phyloP scores from a whole-genome alignment of 139 green algal genomes.

The Micromonas commoda region DNA sequence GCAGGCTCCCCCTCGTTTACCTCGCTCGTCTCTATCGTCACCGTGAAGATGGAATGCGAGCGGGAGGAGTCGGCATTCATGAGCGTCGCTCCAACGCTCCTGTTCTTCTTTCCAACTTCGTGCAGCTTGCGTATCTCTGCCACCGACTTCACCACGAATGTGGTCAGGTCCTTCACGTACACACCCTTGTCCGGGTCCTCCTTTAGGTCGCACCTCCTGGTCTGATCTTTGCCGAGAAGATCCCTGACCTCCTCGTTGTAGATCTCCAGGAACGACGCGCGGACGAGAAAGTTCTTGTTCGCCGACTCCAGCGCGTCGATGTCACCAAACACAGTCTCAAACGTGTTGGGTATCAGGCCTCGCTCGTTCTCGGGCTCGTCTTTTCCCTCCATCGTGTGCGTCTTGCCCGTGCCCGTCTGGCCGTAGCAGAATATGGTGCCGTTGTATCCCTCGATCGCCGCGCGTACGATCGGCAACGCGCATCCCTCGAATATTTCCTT shows the following conservation, averaged over 20 bases:
- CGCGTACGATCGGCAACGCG: slow-evolving; percentile 63
- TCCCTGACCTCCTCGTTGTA: slow-evolving; percentile 81
- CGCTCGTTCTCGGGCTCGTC: slow-evolving; percentile 32
- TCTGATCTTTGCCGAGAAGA: slow-evolving; percentile 42
- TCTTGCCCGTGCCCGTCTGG: slow-evolving; percentile 55
- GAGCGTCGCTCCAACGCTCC: slow-evolving; percentile 60
- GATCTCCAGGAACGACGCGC: slow-evolving; percentile 63
- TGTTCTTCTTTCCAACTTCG: slow-evolving; percentile 57
- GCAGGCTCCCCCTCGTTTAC: neutral
- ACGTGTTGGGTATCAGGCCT: slow-evolving; percentile 76
- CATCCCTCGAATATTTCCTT: slow-evolving; percentile 59
- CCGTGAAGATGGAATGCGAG: slow-evolving; percentile 73
- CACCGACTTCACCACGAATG: slow-evolving; percentile 70
- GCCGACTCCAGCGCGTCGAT: slow-evolving; percentile 45
- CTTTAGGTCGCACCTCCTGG: slow-evolving; percentile 59
- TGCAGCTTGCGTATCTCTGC: slow-evolving; percentile 67
- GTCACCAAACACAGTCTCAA: slow-evolving; percentile 64
- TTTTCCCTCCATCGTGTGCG: slow-evolving; percentile 54
- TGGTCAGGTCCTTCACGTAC: slow-evolving; percentile 77
- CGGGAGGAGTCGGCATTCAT: slow-evolving; percentile 62
- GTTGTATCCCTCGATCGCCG: slow-evolving; percentile 76
- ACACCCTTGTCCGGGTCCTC: slow-evolving; percentile 67
- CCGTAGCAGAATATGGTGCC: slow-evolving; percentile 73
- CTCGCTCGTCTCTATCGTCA: slow-evolving; percentile 71
- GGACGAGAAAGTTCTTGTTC: slow-evolving; percentile 68